Evolutionary conservation across 2,329 filamentous ascomycete species (phyloP).

Genomic region (Graphilbum fragrans): DNA sequence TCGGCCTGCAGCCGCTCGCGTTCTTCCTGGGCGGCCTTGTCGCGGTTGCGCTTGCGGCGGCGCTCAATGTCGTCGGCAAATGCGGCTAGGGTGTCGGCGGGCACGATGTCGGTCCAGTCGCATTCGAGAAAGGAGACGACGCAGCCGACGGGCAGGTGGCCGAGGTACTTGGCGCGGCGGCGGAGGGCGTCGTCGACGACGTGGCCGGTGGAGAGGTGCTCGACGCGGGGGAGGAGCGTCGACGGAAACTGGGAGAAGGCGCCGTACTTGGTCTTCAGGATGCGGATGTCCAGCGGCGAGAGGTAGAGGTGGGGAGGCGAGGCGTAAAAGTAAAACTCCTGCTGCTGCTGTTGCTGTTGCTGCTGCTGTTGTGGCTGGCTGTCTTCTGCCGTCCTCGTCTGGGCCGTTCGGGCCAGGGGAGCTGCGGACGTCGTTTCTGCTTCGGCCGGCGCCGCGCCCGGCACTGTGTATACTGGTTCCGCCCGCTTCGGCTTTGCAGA

Average conservation of each 20-base stretch:
- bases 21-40: constrained; percentile 79
- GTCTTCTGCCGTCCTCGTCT: not conserved
- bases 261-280: constrained; percentile 80
- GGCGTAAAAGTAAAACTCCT: constrained; percentile 76
- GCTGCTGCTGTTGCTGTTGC: constrained; percentile 16
- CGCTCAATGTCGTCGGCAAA: constrained; percentile 69
- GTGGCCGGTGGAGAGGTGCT: constrained; percentile 80
- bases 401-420: not conserved
- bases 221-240: constrained; percentile 74
- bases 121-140: constrained; percentile 86
- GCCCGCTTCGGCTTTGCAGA: not conserved
- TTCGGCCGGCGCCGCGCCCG: not conserved
- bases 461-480: constrained; percentile 1
- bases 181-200: constrained; percentile 76
- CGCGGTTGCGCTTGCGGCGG: constrained; percentile 62
- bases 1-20: constrained; percentile 75
- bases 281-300: constrained; percentile 82
- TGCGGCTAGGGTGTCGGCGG: constrained; percentile 57
- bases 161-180: constrained; percentile 75
- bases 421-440: not conserved
- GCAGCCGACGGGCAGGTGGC: constrained; percentile 80
- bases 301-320: constrained; percentile 80
- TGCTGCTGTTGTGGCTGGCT: not conserved
- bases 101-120: constrained; percentile 86
- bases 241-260: constrained; percentile 73